Base-by-base conservation (phyloP, 768 basidiomycete species). In the Hirschioporus abietinus region DNA sequence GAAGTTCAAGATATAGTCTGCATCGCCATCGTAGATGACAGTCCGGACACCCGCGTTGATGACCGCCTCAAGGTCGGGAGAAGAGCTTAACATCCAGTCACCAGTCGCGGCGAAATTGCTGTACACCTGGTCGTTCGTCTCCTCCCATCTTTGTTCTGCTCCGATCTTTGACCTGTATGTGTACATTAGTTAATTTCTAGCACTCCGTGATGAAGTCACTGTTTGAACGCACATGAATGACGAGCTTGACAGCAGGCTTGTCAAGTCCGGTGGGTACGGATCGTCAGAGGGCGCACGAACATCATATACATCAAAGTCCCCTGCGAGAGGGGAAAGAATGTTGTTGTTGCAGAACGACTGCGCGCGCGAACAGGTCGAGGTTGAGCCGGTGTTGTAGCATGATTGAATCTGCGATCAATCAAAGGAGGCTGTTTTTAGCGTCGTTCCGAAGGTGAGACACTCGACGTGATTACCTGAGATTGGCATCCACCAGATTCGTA, bases 291-390 rank as follows among this genome's bases (percentile, higher is more conserved):
- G 60, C 15, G 79, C 70, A 18, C 74, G 82, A 18, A 86, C 79
- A 70, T 83, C 83, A 74, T 85, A 87, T 10, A 83, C 84, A 72
- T 88, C 85, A 68, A 76, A 87, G 70, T 82, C 76, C 36, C 87
- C 87, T 17, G 80, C 81, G 58, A 88, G 78, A 27, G 84, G 83
- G 0, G 77, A 79, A 7, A 88, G 76, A 65, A 90, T 82, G 60
- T 82, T 73, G 70, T 77, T 79, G 73, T 88, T 87, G 77, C 88
- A 90, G 77, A 74, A 86, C 61, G 71, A 77, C 71, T 88, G 87
- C 5, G 88, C 88, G 1, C 70, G 68, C 0, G 87, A 84, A 72
- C 88, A 90, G 5, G 82, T 82, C 0, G 77, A 73, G 67, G 85
- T 78, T 20, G 77, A 77, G 24, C 82, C 83, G 0, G 74, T 77